phyloP scores from a whole-genome alignment of 2,329 filamentous ascomycete species.

The Raffaelea arxii region DNA sequence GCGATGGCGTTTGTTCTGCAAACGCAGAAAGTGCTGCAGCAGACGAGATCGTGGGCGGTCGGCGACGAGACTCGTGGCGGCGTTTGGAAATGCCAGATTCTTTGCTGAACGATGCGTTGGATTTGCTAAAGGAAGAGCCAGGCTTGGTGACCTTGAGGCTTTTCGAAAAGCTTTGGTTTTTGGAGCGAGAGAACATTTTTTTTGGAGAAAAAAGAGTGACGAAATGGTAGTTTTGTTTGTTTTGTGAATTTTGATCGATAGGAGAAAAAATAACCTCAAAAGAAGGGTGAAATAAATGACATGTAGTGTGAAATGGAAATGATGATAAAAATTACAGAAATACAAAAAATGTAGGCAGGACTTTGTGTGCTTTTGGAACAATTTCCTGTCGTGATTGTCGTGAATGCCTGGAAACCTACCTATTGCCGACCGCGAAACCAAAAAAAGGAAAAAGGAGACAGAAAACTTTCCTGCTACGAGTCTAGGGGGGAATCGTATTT shows the following conservation, averaged over 20 bases:
- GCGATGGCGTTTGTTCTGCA: constrained; percentile 18
- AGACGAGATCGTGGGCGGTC: constrained; percentile 37
- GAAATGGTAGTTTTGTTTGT: neutral
- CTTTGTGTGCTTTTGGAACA: neutral
- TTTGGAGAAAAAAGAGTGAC: neutral
- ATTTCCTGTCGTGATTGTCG: no score
- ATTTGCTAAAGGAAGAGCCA: constrained; percentile 44
- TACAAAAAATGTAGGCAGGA: neutral
- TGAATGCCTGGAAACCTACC: no score
- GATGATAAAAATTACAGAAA: neutral
- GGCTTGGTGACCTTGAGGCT: constrained; percentile 39
- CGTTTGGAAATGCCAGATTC: constrained; percentile 44
- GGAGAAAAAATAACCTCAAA: neutral
- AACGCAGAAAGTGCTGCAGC: constrained; percentile 21
- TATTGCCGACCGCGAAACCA: no score
- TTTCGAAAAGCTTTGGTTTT: constrained; percentile 43
- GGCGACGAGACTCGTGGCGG: constrained; percentile 41
- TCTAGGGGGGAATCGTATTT: neutral
- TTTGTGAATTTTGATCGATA: neutral
- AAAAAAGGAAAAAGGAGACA: neutral
- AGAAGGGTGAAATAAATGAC: neutral
- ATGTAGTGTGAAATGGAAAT: neutral
- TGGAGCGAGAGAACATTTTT: constrained; percentile 38
- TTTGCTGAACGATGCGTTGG: constrained; percentile 45
- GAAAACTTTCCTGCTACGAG: neutral